Percentiles rank a stretch among this genome's conserved stretches.
Evolutionary conservation across 169 alveolate genomes (phyloP).

Genomic region (Neospora caninum): DNA sequence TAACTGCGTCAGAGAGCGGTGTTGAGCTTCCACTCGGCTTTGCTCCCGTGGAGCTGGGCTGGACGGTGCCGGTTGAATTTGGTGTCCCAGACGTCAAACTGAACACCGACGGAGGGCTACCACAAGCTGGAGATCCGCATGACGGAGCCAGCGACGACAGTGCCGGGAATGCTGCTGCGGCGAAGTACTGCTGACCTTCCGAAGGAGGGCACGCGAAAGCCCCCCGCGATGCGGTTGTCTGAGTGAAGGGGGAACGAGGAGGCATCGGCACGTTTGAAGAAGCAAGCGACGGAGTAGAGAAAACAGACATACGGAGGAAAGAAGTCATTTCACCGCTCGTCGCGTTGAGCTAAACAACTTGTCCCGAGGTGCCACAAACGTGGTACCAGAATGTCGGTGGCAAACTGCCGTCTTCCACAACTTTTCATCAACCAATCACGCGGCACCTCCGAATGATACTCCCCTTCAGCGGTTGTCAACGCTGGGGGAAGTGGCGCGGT

Average conservation of each 20-base stretch:
- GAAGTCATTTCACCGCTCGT: background rate
- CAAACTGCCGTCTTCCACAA: no score
- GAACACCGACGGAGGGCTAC: conserved; percentile 9
- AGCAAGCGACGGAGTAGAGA: background rate
- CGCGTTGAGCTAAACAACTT: background rate
- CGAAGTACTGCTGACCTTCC: background rate
- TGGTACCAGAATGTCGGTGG: no score
- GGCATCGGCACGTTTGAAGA: background rate
- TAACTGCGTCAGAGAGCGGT: background rate
- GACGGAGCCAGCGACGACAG: background rate
- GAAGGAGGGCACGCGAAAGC: conserved; percentile 5
- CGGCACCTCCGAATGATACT: no score
- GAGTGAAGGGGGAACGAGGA: background rate
- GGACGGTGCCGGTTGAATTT: background rate
- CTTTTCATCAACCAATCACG: no score
- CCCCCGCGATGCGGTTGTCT: background rate
- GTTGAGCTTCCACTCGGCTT: background rate
- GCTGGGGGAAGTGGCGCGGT: no score
- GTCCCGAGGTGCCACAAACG: no score
- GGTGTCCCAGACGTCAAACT: background rate
- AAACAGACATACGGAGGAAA: background rate
- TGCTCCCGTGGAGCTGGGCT: background rate
- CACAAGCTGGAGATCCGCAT: background rate
- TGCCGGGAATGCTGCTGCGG: background rate
- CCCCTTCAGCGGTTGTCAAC: no score